These are phyloP conservation scores for Aureobasidium sp. DNA, from an alignment of 2,329 filamentous ascomycete species.

Conservation along the genomic window DNA sequence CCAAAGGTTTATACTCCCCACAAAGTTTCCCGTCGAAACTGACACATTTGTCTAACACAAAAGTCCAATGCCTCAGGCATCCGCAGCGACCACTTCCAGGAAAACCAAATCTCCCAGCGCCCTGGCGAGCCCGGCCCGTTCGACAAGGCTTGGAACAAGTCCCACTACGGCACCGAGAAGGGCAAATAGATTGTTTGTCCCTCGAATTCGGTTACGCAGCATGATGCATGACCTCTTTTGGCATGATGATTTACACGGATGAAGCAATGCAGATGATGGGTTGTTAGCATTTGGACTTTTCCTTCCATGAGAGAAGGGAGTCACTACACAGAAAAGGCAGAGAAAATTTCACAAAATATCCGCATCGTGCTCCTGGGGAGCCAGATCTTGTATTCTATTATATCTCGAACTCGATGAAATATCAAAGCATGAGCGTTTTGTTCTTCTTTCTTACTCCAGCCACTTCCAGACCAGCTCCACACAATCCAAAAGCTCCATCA, in stretches of 20 bases:
- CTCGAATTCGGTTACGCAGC: neutral
- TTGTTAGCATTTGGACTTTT: neutral
- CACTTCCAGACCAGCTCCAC: too few species aligned
- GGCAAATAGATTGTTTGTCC: constrained; percentile 24
- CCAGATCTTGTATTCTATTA: neutral
- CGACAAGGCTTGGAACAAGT: constrained; percentile 24
- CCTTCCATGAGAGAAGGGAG: neutral
- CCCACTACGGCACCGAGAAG: constrained; percentile 27
- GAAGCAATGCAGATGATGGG: neutral
- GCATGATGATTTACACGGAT: neutral
- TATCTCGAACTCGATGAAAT: neutral
- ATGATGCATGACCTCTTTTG: neutral
- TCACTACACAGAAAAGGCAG: neutral
- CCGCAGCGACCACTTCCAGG: constrained; percentile 24
- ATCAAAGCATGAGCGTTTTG: neutral
- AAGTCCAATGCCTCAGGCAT: constrained; percentile 18
- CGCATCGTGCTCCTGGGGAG: neutral
- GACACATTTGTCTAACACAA: neutral
- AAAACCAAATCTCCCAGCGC: constrained; percentile 24
- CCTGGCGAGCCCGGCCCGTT: constrained; percentile 17
- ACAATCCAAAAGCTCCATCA: too few species aligned
- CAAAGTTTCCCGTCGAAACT: neutral
- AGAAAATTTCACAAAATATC: neutral
- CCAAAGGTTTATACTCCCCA: constrained; percentile 15
- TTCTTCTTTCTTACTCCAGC: too few species aligned